A percentile compares a stretch with the other conserved stretches of the same genome.
phyloP scores from a whole-genome alignment of 2,329 filamentous ascomycete species.

The Penicillium sp. region DNA sequence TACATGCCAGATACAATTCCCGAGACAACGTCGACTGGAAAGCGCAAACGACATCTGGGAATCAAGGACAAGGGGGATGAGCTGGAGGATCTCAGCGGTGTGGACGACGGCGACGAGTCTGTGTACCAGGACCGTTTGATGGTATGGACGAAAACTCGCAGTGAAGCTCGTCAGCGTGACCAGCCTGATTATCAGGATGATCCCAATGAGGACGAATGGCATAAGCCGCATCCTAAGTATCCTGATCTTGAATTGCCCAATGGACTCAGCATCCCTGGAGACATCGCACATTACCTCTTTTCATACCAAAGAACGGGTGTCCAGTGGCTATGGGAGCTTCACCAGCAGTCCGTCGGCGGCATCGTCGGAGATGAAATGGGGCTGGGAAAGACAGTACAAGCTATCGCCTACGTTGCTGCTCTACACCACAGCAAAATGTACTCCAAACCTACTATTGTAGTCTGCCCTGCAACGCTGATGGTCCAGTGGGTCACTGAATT shows the following conservation, averaged over 20 bases:
- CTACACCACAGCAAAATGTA: constrained; percentile 89
- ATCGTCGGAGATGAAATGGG: constrained; percentile 99
- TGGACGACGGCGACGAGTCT: constrained; percentile 88
- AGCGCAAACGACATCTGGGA: constrained; percentile 16
- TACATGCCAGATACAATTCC: constrained; percentile 33
- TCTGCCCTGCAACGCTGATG: constrained; percentile 91
- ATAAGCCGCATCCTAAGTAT: constrained; percentile 80
- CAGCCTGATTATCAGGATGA: constrained; percentile 39
- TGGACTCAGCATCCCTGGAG: constrained; percentile 79
- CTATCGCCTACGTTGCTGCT: constrained; percentile 81
- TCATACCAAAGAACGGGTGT: constrained; percentile 97
- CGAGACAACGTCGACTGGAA: constrained; percentile 15
- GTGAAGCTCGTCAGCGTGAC: constrained; percentile 57
- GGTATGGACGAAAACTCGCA: constrained; percentile 70
- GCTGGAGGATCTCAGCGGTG: constrained; percentile 59
- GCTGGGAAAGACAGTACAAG: constrained; percentile 87
- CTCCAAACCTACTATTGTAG: constrained; percentile 81
- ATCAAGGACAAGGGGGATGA: constrained; percentile 34
- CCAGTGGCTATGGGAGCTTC: constrained; percentile 92
- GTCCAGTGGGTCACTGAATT: constrained; percentile 99
- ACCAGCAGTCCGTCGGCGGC: constrained; percentile 84
- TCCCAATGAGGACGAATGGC: constrained; percentile 63
- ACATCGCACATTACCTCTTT: constrained; percentile 89
- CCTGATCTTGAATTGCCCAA: constrained; percentile 74
- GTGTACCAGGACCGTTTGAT: constrained; percentile 75